Conservation (phyloP, 768 basidiomycete genomes). For the Tricholoma saponaceum region DNA sequence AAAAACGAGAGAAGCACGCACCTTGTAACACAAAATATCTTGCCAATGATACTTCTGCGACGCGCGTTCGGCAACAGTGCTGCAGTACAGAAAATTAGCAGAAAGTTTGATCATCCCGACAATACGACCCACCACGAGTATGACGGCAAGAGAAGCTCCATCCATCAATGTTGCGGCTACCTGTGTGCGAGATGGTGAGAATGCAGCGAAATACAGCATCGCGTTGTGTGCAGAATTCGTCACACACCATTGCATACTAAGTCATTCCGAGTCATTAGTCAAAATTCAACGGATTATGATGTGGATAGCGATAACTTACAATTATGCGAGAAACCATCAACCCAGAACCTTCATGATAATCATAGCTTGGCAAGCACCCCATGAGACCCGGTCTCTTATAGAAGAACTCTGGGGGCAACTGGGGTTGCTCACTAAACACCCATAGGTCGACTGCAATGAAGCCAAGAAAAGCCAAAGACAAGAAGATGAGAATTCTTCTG, state of each 20-base stretch:
- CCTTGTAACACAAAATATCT: constrained; percentile 36
- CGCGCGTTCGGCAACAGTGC: constrained; percentile 26
- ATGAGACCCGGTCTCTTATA: constrained; percentile 23
- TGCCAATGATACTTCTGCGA: constrained; percentile 27
- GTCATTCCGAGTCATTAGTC: not conserved
- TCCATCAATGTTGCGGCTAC: constrained; percentile 35
- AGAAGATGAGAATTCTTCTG: constrained; percentile 21
- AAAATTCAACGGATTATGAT: not conserved
- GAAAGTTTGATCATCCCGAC: not conserved
- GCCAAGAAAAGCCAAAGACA: constrained; percentile 26
- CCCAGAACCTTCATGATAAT: constrained; percentile 11
- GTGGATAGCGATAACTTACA: constrained; percentile 19
- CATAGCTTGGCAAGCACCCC: constrained; percentile 38
- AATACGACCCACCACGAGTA: constrained; percentile 27
- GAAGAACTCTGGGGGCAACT: constrained; percentile 16
- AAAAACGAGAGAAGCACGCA: constrained; percentile 1
- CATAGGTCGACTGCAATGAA: constrained; percentile 33
- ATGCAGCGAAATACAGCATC: not conserved
- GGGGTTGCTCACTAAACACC: constrained; percentile 29
- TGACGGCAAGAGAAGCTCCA: constrained; percentile 29
- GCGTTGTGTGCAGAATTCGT: not conserved
- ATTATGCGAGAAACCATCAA: constrained; percentile 28
- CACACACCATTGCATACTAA: constrained; percentile 19
- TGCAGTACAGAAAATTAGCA: constrained; percentile 4
- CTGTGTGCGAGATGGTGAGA: constrained; percentile 13